These are phyloP conservation scores for Leccinum insolens DNA, from an alignment of 1,284 basidiomycete species.

Conservation along the genomic window DNA sequence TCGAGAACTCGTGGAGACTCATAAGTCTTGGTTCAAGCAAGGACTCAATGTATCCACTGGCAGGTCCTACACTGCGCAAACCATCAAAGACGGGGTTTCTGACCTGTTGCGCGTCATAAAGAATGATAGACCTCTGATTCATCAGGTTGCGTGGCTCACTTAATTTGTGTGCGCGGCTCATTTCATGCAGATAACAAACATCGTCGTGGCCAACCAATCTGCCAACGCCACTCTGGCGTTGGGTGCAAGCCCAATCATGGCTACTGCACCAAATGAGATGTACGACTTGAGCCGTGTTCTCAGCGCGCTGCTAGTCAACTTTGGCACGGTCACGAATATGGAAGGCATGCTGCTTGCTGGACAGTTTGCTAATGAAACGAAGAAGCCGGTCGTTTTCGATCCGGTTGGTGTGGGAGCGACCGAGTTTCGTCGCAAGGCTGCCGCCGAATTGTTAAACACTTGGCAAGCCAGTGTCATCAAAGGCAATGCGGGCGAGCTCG, in stretches of 20 bases:
- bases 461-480: slow-evolving; percentile 95
- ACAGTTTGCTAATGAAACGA: slow-evolving; percentile 65
- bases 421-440: slow-evolving; percentile 44
- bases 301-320: slow-evolving; percentile 83
- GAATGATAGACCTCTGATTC: slow-evolving; percentile 68
- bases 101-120: slow-evolving; percentile 56
- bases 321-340: slow-evolving; percentile 79
- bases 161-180: slow-evolving; percentile 8
- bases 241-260: slow-evolving; percentile 94
- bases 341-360: slow-evolving; percentile 87
- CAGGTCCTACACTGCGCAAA: slow-evolving; percentile 27
- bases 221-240: slow-evolving; percentile 92
- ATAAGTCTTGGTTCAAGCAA: slow-evolving; percentile 43
- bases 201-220: slow-evolving; percentile 88
- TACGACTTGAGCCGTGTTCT: slow-evolving; percentile 73
- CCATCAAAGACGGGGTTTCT: slow-evolving; percentile 41
- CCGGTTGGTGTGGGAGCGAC: slow-evolving; percentile 94
- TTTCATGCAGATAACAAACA: slow-evolving; percentile 79
- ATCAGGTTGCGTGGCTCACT: slow-evolving; percentile 60
- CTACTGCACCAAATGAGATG: slow-evolving; percentile 82
- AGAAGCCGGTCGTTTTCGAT: slow-evolving; percentile 89
- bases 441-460: slow-evolving; percentile 73
- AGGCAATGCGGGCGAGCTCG: slow-evolving; percentile 93
- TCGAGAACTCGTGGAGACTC: slow-evolving; percentile 44
- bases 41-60: slow-evolving; percentile 15